phyloP scores from a whole-genome alignment of 2,329 filamentous ascomycete genomes.

The Fusarium guadeloupense region DNA sequence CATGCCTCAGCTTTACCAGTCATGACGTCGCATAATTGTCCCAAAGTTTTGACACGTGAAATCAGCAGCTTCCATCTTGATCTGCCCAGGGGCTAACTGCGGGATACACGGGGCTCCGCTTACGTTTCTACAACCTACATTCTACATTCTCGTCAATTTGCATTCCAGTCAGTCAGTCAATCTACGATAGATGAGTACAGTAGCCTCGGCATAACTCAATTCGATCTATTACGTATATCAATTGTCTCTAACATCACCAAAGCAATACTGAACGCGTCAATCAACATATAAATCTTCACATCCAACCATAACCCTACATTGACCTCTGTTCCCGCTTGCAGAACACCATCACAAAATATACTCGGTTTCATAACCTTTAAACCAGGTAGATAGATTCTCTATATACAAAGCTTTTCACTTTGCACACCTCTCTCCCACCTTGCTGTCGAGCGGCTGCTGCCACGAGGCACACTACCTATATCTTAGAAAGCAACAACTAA shows the following conservation, averaged over 20 bases:
- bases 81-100: conserved; percentile 14
- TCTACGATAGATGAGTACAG: too few species aligned
- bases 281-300: neutral
- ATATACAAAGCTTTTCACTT: conserved; percentile 35
- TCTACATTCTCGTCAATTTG: neutral
- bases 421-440: conserved; percentile 18
- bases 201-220: conserved; percentile 15
- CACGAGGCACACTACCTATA: conserved; percentile 41
- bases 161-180: conserved; percentile 14
- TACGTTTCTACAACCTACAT: neutral
- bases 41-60: conserved; percentile 40
- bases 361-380: conserved; percentile 2
- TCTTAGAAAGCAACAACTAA: conserved; percentile 36
- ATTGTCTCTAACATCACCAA: too few species aligned
- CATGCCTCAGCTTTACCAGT: conserved; percentile 6
- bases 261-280: neutral
- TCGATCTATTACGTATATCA: too few species aligned
- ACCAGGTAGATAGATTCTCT: conserved; percentile 23
- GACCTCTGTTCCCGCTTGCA: neutral
- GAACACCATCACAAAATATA: neutral
- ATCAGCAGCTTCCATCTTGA: conserved; percentile 34
- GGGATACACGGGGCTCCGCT: conserved; percentile 16
- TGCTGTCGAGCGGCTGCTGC: conserved; percentile 14
- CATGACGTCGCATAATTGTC: conserved; percentile 29
- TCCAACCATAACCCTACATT: neutral